Percentiles rank a stretch among this genome's conserved stretches.
phyloP scores from a whole-genome alignment of 768 basidiomycete species.

The Tubosaeta sp. region DNA sequence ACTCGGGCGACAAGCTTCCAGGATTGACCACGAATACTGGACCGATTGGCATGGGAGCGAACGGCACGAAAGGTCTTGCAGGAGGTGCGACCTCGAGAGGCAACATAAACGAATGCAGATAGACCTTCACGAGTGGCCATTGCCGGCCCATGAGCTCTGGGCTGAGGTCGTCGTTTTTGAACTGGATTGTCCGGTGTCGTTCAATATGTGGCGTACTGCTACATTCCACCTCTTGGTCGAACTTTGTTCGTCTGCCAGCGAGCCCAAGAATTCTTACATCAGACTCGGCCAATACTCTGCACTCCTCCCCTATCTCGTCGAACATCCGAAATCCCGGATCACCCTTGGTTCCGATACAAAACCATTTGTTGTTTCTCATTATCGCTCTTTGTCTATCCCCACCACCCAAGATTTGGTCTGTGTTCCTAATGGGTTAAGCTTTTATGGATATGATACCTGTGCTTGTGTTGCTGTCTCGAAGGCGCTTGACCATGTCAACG shows the following conservation, averaged over 20 bases:
- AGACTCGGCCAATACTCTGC: slow-evolving; percentile 9
- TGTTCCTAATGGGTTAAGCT: slow-evolving; percentile 32
- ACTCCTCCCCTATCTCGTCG: slow-evolving; percentile 7
- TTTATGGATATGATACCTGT: slow-evolving; percentile 27
- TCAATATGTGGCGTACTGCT: slow-evolving; percentile 38
- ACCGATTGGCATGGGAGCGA: neutral
- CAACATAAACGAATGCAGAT: neutral
- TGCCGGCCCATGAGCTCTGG: too few relatives aligned
- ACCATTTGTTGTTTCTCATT: slow-evolving; percentile 15
- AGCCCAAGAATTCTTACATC: slow-evolving; percentile 3
- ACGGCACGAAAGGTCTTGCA: neutral
- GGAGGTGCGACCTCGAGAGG: neutral
- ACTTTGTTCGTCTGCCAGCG: slow-evolving; percentile 21
- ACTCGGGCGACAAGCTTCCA: slow-evolving; percentile 1
- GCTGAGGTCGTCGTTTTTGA: slow-evolving; percentile 31
- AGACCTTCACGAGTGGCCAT: too few relatives aligned
- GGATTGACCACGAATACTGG: neutral
- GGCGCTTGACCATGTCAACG: slow-evolving; percentile 7
- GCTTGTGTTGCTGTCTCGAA: slow-evolving; percentile 9
- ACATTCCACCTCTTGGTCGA: slow-evolving; percentile 38
- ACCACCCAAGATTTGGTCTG: slow-evolving; percentile 11
- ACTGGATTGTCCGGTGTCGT: slow-evolving; percentile 8
- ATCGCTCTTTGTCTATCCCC: slow-evolving; percentile 12
- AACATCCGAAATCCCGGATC: slow-evolving; percentile 16
- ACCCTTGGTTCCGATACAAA: slow-evolving; percentile 23